A percentile compares a stretch with the other conserved stretches of the same genome.
Conservation (phyloP, 2,329 filamentous ascomycete genomes). For the Fusarium sp. region DNA sequence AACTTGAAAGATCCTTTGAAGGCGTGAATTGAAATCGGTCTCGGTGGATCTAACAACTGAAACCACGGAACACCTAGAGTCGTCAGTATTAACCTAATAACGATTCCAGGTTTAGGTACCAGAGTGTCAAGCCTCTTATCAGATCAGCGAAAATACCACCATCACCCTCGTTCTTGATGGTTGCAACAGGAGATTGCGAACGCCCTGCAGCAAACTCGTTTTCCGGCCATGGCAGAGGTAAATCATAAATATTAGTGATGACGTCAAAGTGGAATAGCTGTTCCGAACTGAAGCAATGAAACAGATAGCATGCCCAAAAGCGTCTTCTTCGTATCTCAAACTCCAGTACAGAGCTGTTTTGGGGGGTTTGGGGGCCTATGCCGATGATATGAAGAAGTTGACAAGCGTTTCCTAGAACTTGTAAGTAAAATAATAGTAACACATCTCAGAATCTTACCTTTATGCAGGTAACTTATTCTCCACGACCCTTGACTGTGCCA, state of each 20-base stretch:
- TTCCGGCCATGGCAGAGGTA: neutral
- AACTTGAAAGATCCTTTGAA: neutral
- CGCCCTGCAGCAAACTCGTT: neutral
- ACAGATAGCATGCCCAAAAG: constrained; percentile 4
- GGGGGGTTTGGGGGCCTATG: neutral
- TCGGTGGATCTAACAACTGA: neutral
- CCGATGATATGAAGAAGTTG: constrained; percentile 38
- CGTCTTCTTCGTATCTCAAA: neutral
- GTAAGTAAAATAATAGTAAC: neutral
- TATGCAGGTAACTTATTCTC: constrained; percentile 42
- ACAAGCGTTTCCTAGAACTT: constrained; percentile 24
- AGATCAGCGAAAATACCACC: neutral
- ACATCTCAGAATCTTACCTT: neutral
- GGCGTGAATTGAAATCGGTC: rapidly evolving
- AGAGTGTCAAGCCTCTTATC: neutral
- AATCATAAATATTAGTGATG: rapidly evolving
- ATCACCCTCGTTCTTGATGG: neutral
- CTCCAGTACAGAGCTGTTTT: neutral
- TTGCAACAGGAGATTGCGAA: rapidly evolving
- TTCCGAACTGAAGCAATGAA: constrained; percentile 14
- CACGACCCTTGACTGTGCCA: constrained; percentile 46
- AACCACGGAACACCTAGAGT: neutral
- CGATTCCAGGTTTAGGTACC: rapidly evolving
- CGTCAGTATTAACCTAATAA: rapidly evolving
- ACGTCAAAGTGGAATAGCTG: neutral